Base-by-base conservation (phyloP, 2,329 filamentous ascomycete species). In the Pseudogymnoascus sp. region DNA sequence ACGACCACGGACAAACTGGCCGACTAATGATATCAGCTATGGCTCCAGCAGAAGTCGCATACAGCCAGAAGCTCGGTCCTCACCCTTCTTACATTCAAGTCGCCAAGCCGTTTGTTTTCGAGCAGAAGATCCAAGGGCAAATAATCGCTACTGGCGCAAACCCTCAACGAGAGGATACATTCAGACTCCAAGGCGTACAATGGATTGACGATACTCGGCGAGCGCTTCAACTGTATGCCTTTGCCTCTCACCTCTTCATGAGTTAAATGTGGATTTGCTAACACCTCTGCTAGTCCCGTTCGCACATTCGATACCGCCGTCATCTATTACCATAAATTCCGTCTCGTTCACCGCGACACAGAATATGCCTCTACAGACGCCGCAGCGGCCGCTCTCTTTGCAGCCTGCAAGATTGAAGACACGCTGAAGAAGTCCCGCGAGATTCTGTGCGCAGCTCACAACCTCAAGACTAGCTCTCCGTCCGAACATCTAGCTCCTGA, bases 371-470 rank as follows among this genome's bases (percentile, higher is more conserved):
- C 87, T 67, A 77, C 91, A 75, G 93, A 98, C 73, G 93, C 91
- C 1, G 91, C 93, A 0, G 85, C 95, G 6, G 91, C 95, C 0
- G 89, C 91, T 24, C 79, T 99, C 7, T 93, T 98, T 72, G 90
- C 93, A 2, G 93, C 93, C 2, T 98, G 93, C 81, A 99, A 99
- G 78, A 92, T 96, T 53, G 95, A 99, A 76, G 95, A 99, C 75
- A 99, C 95, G 0, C 84, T 97, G 68, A 99, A 99, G 78, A 98
- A 98, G 79, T 96, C 91, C 3, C 87, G 85, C 64, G 95, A 99
- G 67, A 96, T 99, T 65, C 81, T 98, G 14, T 96, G 91, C 64
- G 92, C 93, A 0, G 89, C 91, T 24, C 91, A 93, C 76, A 97
- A 96, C 72, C 78, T 96, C 38, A 95, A 92, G 61, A 67, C 71